Evolutionary conservation across 1,139 yeast species (phyloP), one percentile per base, ranked within the genome.

Genomic region (Geotrichum histeridarum): DNA sequence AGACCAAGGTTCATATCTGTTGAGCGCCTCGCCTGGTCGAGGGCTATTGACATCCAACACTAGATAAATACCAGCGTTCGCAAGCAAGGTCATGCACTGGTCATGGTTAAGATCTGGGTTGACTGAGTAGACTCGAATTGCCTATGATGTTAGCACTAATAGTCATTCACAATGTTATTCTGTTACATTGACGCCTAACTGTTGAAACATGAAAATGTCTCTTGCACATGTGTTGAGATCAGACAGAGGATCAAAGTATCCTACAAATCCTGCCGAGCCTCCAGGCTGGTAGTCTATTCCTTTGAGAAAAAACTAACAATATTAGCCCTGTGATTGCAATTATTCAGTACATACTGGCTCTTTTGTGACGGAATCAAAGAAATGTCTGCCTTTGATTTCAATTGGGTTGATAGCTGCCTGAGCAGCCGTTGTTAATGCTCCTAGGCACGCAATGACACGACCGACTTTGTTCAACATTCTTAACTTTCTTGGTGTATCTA

Each of bases 221-320:
- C 96, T 76, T 3, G 87, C 82, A 71, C 96, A 89, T 33, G 70
- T 66, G 30, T 74, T 72, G 9, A 83, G 79, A 63, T 88, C 84
- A 0, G 95, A 84, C 43, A 91, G 75, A 0, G 95, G 96, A 8
- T 64, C 60, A 36, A 58, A 53, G 27, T 65, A 60, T 33, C 69
- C 68, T 1, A 69, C 72, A 42, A 79, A 78, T 0, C 80, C 85
- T 0, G 95, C 83, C 0, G 95, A 82, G 0, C 95, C 96, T 27
- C 95, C 95, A 0, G 95, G 95, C 67, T 88, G 96, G 66, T 89
- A 89, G 66, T 88, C 96, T 9, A 81, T 77, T 4, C 96, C 96
- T 66, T 80, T 83, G 43, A 93, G 77, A 63, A 79, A 84, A 66
- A 93, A 93, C 86, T 83, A 56, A 17, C 50, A 62, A 53, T 54